These are phyloP conservation scores for Purshia tridentata DNA, from an alignment of 306 rosid species.

Conservation along the genomic window DNA sequence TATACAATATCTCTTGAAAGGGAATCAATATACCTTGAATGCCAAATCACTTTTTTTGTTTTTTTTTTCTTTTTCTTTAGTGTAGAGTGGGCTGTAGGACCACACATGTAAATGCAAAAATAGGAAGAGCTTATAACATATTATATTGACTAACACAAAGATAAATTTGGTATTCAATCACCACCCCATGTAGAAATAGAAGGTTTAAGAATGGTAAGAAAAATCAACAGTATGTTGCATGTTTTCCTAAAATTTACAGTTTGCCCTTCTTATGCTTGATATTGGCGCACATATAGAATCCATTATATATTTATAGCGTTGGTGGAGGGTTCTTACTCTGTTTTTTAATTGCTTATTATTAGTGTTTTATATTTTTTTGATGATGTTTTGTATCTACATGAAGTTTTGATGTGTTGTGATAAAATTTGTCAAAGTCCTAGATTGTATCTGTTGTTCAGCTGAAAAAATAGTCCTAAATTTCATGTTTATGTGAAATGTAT, in stretches of 20 bases:
- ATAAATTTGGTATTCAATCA: not conserved
- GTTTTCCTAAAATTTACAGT: not conserved
- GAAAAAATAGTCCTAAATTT: not conserved
- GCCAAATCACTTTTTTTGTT: too few relatives aligned
- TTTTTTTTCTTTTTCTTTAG: too few relatives aligned
- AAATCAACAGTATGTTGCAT: not conserved
- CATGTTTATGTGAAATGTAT: not conserved
- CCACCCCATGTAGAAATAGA: not conserved
- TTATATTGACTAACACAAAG: too few relatives aligned
- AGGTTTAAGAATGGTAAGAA: not conserved
- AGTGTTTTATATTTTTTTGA: not conserved
- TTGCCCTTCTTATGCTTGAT: not conserved
- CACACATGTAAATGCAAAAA: too few relatives aligned
- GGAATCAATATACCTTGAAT: too few relatives aligned
- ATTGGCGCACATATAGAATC: not conserved
- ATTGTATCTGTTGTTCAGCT: not conserved
- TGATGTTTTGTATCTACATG: too few relatives aligned
- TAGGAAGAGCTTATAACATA: not conserved
- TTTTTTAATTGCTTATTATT: not conserved
- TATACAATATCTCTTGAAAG: too few relatives aligned
- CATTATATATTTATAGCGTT: not conserved
- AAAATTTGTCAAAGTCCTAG: not conserved
- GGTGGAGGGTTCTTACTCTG: not conserved
- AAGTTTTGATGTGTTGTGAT: slow-evolving; percentile 4
- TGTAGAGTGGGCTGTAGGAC: too few relatives aligned